phyloP scores from a whole-genome alignment of 2,329 filamentous ascomycete species.

The Pseudocercospora macadamiae region DNA sequence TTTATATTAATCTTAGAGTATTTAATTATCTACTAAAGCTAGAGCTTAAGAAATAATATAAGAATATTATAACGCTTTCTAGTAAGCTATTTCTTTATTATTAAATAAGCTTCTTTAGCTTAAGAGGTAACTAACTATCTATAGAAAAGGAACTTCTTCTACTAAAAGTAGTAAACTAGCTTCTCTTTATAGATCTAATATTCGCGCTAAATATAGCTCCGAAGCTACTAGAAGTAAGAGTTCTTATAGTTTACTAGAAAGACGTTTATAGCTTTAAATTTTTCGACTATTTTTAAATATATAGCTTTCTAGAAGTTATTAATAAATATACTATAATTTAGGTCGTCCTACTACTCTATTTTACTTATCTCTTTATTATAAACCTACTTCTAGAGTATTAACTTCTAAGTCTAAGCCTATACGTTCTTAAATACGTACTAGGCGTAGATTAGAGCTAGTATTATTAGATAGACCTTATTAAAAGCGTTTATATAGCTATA shows the following conservation, averaged over 20 bases:
- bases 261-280: background rate
- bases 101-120: background rate
- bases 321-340: background rate
- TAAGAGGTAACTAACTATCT: background rate
- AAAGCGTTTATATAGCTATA: background rate
- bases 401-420: background rate
- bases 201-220: background rate
- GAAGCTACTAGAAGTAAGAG: background rate
- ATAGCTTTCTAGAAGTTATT: background rate
- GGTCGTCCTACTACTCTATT: background rate
- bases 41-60: background rate
- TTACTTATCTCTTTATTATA: background rate
- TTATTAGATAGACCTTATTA: background rate
- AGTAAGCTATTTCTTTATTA: background rate
- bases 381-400: background rate
- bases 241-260: background rate
- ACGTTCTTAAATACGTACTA: conserved; percentile 3
- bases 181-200: background rate
- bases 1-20: background rate
- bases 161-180: background rate
- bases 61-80: background rate
- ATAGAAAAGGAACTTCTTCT: background rate
- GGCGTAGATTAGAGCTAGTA: background rate
- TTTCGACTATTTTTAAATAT: background rate
- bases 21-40: background rate